Base-by-base conservation (phyloP, 2,329 filamentous ascomycete genomes). In the Alternaria dauci region DNA sequence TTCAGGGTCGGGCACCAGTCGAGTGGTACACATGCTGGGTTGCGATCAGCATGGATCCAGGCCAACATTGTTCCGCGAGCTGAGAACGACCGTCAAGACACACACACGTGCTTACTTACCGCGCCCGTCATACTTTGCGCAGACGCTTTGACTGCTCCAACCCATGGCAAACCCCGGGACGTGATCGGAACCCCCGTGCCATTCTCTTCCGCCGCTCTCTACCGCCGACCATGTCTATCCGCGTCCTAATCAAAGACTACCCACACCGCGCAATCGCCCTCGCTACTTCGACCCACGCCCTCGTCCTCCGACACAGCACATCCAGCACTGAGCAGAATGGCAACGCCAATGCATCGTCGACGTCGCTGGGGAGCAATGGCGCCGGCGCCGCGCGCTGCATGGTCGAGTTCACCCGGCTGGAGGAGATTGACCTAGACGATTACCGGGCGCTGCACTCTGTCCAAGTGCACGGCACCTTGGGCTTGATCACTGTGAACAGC, bases 221-320 rank as follows among this genome's bases (percentile, higher is more conserved):
- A 62, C 66, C 59, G 39, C 61, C 62, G 52, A 74, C 71, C 69
- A 78, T 78, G 75, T 76, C 74, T 61, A 90, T 93, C 80, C 90
- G 90, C 72, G 88, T 97, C 62, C 87, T 95, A 72, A 89, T 96
- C 78, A 91, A 91, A 81, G 93, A 97, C 76, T 88, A 92, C 75
- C 93, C 93, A 68, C 88, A 93, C 76, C 91, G 94, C 67, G 91
- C 93, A 67, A 93, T 98, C 77, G 93, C 93, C 66, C 89, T 98
- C 67, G 90, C 90, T 38, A 94, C 93, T 30, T 82, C 89, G 41
- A 87, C 89, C 20, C 90, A 96, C 79, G 91, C 90, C 73, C 85
- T 98, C 70, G 90, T 97, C 67, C 92, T 98, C 76, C 90, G 92
- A 63, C 89, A 95, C 81, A 93, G 87, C 76, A 82, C 87, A 48